phyloP scores from a whole-genome alignment of 1,284 basidiomycete species.

The Ganoderma lucidum region DNA sequence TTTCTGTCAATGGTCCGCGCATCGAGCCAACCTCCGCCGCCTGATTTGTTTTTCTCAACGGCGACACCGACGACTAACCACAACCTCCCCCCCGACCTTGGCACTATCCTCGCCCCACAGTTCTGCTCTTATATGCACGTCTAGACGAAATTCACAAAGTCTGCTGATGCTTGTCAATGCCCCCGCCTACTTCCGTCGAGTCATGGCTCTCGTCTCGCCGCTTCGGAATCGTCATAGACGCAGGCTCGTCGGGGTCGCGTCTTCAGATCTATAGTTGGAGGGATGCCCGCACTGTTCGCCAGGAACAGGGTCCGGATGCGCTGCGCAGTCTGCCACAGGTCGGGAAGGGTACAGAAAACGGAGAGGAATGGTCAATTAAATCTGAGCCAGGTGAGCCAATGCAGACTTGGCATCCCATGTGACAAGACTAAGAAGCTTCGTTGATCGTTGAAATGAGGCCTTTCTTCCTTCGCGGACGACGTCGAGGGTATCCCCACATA shows the following conservation, averaged over 20 bases:
- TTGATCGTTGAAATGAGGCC: conserved; percentile 58
- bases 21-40: conserved; percentile 12
- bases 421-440: not conserved
- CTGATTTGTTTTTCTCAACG: conserved; percentile 3
- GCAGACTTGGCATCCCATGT: not conserved
- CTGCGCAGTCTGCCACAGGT: conserved; percentile 77
- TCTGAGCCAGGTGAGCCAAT: conserved; percentile 87
- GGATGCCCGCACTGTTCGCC: conserved; percentile 69
- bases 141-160: not conserved
- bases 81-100: conserved; percentile 15
- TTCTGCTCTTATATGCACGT: conserved; percentile 11
- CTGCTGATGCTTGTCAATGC: conserved; percentile 56
- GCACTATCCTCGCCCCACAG: conserved; percentile 1
- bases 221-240: conserved; percentile 97
- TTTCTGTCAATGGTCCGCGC: conserved; percentile 7
- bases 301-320: conserved; percentile 54
- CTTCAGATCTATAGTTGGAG: conserved; percentile 98
- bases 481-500: conserved; percentile 79
- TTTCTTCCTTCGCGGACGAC: conserved; percentile 84
- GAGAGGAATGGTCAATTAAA: conserved; percentile 90
- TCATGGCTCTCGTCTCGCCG: conserved; percentile 81
- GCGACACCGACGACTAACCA: conserved; percentile 13
- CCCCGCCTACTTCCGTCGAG: conserved; percentile 72
- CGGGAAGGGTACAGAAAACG: conserved; percentile 87
- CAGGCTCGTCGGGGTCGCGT: conserved; percentile 96